Percentiles rank a stretch among this genome's conserved stretches.
Evolutionary conservation across 2,329 filamentous ascomycete genomes (phyloP).

Genomic region (Paramyrothecium roridum): DNA sequence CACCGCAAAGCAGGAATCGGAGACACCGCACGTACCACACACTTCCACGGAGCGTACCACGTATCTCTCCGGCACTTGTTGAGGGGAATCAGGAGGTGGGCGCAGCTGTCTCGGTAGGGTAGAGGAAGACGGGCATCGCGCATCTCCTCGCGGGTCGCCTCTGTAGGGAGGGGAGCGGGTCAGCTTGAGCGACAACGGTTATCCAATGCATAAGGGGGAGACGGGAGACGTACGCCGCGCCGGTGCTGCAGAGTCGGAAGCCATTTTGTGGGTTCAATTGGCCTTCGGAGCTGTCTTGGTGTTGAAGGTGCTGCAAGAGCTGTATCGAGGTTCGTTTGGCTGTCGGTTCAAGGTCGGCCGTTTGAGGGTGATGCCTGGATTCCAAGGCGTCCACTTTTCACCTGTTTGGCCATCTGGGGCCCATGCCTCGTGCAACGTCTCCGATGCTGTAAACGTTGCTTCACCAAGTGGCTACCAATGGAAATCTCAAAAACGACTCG

Average conservation of each 20-base stretch:
- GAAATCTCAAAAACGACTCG: no score
- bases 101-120: constrained; percentile 93
- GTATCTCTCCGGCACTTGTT: constrained; percentile 91
- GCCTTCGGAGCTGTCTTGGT: constrained; percentile 21
- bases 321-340: constrained; percentile 18
- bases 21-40: constrained; percentile 63
- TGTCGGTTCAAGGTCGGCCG: constrained; percentile 24
- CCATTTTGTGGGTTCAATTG: constrained; percentile 35
- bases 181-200: background rate
- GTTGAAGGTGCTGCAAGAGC: constrained; percentile 15
- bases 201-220: background rate
- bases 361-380: constrained; percentile 18
- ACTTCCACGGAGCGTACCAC: constrained; percentile 97
- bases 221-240: constrained; percentile 31
- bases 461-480: no score
- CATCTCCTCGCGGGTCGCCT: constrained; percentile 89
- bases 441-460: no score
- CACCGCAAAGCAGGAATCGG: background rate
- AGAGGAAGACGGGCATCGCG: constrained; percentile 83
- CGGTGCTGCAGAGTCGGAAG: constrained; percentile 31
- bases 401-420: no score
- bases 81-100: constrained; percentile 88
- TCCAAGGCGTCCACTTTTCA: constrained; percentile 14
- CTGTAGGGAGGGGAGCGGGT: constrained; percentile 32
- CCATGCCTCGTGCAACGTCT: no score